Evolutionary conservation across 371 early-diverging fungal genomes (phyloP).

Genomic region (Coelomomyces lativittatus): DNA sequence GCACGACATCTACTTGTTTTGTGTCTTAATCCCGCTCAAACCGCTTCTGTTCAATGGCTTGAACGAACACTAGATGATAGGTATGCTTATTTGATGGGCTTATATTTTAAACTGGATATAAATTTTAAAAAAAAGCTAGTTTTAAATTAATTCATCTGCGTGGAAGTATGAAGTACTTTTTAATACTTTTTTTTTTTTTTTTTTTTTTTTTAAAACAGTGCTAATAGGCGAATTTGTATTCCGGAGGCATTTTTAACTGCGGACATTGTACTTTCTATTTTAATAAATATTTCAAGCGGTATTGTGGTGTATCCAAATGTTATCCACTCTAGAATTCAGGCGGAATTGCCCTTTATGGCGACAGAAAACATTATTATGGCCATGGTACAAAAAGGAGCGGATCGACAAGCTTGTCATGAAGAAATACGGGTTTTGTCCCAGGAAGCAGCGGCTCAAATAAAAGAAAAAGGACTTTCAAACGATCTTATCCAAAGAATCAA

Average conservation of each 20-base stretch:
- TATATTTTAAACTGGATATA: neutral
- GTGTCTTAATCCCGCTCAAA: slow-evolving; percentile 66
- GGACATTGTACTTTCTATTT: slow-evolving; percentile 75
- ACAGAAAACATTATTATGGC: slow-evolving; percentile 98
- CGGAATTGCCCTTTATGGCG: slow-evolving; percentile 96
- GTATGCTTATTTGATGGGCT: slow-evolving; percentile 1
- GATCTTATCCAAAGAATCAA: slow-evolving; percentile 81
- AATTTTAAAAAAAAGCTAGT: neutral
- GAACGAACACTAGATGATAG: slow-evolving; percentile 91
- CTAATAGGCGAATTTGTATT: slow-evolving; percentile 84
- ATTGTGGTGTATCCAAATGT: slow-evolving; percentile 92
- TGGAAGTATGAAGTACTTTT: too few relatives aligned
- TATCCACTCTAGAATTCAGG: slow-evolving; percentile 69
- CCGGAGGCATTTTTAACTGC: slow-evolving; percentile 93
- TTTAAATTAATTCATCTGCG: too few relatives aligned
- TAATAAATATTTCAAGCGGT: slow-evolving; percentile 89
- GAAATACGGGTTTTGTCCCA: slow-evolving; percentile 86
- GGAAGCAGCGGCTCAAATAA: slow-evolving; percentile 75
- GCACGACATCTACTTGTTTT: slow-evolving; percentile 90
- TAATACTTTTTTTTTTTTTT: neutral
- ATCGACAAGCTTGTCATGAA: slow-evolving; percentile 89
- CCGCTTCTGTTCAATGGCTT: slow-evolving; percentile 84
- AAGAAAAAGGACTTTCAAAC: slow-evolving; percentile 79
- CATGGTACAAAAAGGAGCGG: slow-evolving; percentile 88
- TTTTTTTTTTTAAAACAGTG: too few relatives aligned